phyloP scores from a whole-genome alignment of 345 rosid genomes.

The Raphanus raphanistrum region DNA sequence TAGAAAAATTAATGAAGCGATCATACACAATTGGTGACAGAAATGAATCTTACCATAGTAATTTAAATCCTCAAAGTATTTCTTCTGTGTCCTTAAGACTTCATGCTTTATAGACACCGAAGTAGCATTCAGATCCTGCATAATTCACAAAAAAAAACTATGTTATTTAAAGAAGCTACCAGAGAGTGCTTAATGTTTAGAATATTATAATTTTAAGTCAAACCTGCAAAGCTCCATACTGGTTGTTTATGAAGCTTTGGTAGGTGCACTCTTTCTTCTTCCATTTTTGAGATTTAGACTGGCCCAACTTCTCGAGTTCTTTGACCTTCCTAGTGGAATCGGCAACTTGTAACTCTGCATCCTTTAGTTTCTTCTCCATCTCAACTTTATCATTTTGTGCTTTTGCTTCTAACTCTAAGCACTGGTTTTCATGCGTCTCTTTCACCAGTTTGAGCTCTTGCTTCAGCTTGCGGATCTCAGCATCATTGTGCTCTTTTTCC shows the following conservation, averaged over 20 bases:
- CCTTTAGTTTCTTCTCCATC: conserved; percentile 62
- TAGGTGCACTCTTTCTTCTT: conserved; percentile 62
- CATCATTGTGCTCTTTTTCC: conserved; percentile 55
- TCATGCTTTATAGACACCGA: conserved; percentile 67
- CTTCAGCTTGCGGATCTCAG: conserved; percentile 64
- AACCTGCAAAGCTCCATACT: conserved; percentile 69
- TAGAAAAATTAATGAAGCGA: conserved; percentile 24
- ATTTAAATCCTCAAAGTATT: conserved; percentile 60
- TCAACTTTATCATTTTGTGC: conserved; percentile 52
- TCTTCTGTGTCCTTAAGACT: conserved; percentile 57
- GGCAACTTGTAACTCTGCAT: conserved; percentile 50
- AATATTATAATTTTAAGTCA: conserved; percentile 24
- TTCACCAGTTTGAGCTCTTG: conserved; percentile 57
- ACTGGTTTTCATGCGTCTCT: conserved; percentile 55
- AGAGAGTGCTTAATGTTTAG: background rate
- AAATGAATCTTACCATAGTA: conserved; percentile 57
- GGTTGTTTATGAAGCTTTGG: conserved; percentile 54
- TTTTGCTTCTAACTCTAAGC: conserved; percentile 54
- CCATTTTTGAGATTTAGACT: conserved; percentile 70
- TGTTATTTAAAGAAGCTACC: conserved; percentile 1
- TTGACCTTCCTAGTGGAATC: conserved; percentile 63
- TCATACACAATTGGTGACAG: conserved; percentile 1
- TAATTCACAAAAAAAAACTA: conserved; percentile 1
- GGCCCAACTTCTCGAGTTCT: conserved; percentile 73
- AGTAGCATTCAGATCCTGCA: conserved; percentile 67